Evolutionary conservation across 1,139 yeast genomes (phyloP).

Genomic region (Debaryomyces sp.): DNA sequence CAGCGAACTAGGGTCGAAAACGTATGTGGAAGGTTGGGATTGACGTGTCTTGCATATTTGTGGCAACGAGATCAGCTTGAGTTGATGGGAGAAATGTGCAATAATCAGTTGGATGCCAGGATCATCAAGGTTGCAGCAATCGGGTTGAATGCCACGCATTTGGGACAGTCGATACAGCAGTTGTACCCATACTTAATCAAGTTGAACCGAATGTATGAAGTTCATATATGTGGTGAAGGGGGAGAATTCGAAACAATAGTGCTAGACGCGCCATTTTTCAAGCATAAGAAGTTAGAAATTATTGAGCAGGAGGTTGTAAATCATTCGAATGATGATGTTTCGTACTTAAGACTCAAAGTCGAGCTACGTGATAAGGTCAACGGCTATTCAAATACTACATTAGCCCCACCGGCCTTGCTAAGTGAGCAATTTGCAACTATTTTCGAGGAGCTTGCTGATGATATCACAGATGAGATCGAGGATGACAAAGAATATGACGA

Average conservation of each 20-base stretch:
- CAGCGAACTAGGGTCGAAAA: slow-evolving; percentile 92
- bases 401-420: slow-evolving; percentile 48
- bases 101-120: slow-evolving; percentile 75
- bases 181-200: slow-evolving; percentile 59
- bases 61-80: slow-evolving; percentile 89
- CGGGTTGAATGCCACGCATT: slow-evolving; percentile 67
- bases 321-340: slow-evolving; percentile 63
- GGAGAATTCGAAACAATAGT: slow-evolving; percentile 96
- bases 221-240: slow-evolving; percentile 97
- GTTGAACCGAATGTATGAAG: slow-evolving; percentile 69
- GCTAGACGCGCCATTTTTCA: slow-evolving; percentile 84
- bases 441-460: slow-evolving; percentile 9
- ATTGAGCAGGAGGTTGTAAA: slow-evolving; percentile 43
- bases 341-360: slow-evolving; percentile 57
- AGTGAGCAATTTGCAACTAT: slow-evolving; percentile 50
- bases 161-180: slow-evolving; percentile 68
- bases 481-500: neutral
- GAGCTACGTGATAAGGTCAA: slow-evolving; percentile 21
- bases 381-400: slow-evolving; percentile 16
- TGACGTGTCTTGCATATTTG: slow-evolving; percentile 71
- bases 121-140: slow-evolving; percentile 91
- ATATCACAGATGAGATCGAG: neutral
- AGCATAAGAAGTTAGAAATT: slow-evolving; percentile 50
- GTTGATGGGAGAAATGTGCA: slow-evolving; percentile 81
- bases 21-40: slow-evolving; percentile 74